Conservation (phyloP, 148 eudicot genomes). For the Chenopodium suecicum region DNA sequence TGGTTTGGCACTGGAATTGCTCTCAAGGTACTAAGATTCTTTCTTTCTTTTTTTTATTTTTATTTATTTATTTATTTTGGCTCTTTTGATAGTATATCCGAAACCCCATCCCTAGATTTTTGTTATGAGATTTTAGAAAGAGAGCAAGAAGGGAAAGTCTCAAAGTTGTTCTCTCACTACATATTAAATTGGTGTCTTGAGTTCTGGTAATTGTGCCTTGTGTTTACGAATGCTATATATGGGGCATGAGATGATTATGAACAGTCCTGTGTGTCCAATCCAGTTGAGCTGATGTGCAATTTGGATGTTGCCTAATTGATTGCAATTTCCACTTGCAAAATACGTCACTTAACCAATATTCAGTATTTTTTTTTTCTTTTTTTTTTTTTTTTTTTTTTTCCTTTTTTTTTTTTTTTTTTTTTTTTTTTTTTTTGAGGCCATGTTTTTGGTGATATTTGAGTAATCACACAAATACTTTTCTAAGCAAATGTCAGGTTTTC, state of each 20-base stretch:
- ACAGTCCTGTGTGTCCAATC: neutral
- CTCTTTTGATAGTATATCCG: neutral
- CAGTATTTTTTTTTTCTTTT: neutral
- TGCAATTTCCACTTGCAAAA: neutral
- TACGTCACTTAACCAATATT: neutral
- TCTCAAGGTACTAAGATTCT: constrained; percentile 65
- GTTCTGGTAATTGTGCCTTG: neutral
- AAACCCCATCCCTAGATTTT: neutral
- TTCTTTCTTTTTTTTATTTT: neutral
- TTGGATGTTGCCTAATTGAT: neutral
- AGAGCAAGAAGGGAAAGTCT: neutral
- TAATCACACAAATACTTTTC: neutral
- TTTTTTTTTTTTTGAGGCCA: too few species aligned
- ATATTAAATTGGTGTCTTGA: neutral
- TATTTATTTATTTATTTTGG: neutral
- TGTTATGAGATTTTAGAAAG: neutral
- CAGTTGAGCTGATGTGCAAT: neutral
- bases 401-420: too few species aligned
- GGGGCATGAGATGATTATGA: neutral
- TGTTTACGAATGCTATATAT: neutral
- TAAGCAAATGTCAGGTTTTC: neutral
- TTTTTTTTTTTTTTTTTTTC: too few species aligned
- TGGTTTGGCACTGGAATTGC: constrained; percentile 75
- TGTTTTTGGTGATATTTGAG: neutral
- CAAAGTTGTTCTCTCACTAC: neutral